Conservation (phyloP, 768 basidiomycete species). For the Lactifluus pinguis region DNA sequence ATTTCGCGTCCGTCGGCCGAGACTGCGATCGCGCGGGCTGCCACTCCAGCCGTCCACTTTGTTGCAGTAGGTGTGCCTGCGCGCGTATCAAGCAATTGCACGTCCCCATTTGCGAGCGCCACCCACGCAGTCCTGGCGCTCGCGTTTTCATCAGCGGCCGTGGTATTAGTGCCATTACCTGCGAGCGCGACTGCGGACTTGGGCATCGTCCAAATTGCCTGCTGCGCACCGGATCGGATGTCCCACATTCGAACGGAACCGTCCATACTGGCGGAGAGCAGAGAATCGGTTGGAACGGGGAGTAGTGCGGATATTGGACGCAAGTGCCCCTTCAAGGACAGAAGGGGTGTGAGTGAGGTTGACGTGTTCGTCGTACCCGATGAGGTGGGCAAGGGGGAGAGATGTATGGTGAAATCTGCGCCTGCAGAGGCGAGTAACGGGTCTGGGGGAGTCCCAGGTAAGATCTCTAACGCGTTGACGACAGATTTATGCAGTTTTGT, state of each 20-base stretch:
- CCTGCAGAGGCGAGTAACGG: constrained; percentile 16
- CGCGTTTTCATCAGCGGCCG: no score
- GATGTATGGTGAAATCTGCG: constrained; percentile 14
- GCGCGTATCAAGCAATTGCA: constrained; percentile 11
- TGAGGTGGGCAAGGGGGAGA: constrained; percentile 10
- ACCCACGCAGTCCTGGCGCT: neutral
- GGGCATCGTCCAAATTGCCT: constrained; percentile 7
- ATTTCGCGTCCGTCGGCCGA: constrained; percentile 1
- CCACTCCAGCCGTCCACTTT: constrained; percentile 2
- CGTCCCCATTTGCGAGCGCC: constrained; percentile 11
- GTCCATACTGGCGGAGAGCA: constrained; percentile 15
- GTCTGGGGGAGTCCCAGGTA: neutral
- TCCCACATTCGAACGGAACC: constrained; percentile 18
- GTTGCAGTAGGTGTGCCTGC: neutral
- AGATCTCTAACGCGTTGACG: constrained; percentile 16
- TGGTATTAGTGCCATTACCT: neutral
- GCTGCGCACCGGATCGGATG: constrained; percentile 4
- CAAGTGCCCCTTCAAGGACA: constrained; percentile 12
- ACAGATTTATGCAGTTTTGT: constrained; percentile 14
- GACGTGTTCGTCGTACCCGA: neutral
- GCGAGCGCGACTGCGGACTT: constrained; percentile 3
- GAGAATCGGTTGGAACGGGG: neutral
- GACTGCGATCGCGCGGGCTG: constrained; percentile 11
- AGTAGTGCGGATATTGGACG: constrained; percentile 11
- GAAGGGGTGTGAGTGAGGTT: constrained; percentile 1